These are phyloP conservation scores for Euphorbia corollata DNA, from an alignment of 441 rosid genomes.

Conservation along the genomic window DNA sequence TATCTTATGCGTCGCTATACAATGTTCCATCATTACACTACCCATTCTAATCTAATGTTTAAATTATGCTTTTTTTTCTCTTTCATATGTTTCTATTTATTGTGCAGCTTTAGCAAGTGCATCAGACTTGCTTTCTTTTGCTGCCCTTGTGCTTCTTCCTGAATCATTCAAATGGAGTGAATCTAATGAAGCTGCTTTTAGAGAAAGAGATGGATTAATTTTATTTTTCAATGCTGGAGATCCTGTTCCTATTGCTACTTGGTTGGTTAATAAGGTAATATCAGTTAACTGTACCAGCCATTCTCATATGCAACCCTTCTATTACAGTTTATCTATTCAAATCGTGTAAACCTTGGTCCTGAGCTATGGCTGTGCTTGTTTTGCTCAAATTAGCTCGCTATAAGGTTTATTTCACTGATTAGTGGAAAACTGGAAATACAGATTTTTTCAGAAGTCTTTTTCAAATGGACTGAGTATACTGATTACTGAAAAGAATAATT, in stretches of 20 bases:
- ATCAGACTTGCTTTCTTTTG: slow-evolving; percentile 44
- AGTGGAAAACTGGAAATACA: not conserved
- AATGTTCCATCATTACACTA: not conserved
- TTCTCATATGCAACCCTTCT: slow-evolving; percentile 3
- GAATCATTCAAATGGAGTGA: slow-evolving; percentile 25
- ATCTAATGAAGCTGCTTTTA: slow-evolving; percentile 30
- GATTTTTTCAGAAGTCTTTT: not conserved
- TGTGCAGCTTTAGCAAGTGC: slow-evolving; percentile 54
- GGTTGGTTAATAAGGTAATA: slow-evolving; percentile 67
- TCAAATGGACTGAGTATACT: not conserved
- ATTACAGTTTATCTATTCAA: not conserved
- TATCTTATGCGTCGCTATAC: not conserved
- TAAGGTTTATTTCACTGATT: not conserved
- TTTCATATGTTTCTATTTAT: slow-evolving; percentile 7
- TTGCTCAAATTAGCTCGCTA: not conserved
- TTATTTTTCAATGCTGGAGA: slow-evolving; percentile 53
- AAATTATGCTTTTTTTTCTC: not conserved
- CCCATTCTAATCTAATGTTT: not conserved
- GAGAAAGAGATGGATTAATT: slow-evolving; percentile 51
- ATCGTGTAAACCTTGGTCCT: slow-evolving; percentile 1
- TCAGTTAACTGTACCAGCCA: not conserved
- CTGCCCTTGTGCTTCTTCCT: slow-evolving; percentile 54
- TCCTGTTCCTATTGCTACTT: slow-evolving; percentile 56
- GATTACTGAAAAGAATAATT: not conserved
- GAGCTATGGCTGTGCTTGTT: not conserved